Evolutionary conservation across 768 basidiomycete species (phyloP).

Genomic region (Tulasnella calospora): DNA sequence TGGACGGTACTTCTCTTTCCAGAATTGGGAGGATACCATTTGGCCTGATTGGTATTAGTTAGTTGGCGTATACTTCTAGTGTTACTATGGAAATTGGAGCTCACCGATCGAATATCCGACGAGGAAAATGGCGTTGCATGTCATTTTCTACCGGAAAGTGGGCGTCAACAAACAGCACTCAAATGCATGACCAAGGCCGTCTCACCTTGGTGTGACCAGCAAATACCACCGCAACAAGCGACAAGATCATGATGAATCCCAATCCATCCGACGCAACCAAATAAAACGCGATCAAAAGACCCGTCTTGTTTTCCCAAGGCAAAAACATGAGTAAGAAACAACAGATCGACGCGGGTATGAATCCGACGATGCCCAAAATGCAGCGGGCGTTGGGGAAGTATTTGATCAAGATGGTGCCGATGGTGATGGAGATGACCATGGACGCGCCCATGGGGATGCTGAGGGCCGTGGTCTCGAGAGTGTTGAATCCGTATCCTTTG

Average conservation of each 20-base stretch:
- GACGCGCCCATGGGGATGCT: slow-evolving; percentile 23
- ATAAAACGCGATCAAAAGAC: slow-evolving; percentile 21
- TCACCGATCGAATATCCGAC: slow-evolving; percentile 21
- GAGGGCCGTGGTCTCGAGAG: slow-evolving; percentile 25
- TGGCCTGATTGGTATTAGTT: neutral
- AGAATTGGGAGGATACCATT: slow-evolving; percentile 25
- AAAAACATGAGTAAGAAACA: slow-evolving; percentile 21
- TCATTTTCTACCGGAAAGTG: slow-evolving; percentile 15
- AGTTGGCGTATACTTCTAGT: neutral
- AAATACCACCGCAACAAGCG: slow-evolving; percentile 7
- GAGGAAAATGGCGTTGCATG: slow-evolving; percentile 25
- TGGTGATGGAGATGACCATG: slow-evolving; percentile 6
- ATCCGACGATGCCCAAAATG: slow-evolving; percentile 11
- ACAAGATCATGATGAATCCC: slow-evolving; percentile 17
- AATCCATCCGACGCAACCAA: neutral
- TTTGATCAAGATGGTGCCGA: neutral
- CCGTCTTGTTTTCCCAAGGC: slow-evolving; percentile 18
- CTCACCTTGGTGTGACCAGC: slow-evolving; percentile 25
- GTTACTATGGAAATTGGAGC: neutral
- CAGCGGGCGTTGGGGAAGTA: slow-evolving; percentile 15
- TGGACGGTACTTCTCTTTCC: slow-evolving; percentile 26
- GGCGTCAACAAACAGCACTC: no score
- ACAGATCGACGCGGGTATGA: neutral
- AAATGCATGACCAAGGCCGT: no score
- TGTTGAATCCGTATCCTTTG: slow-evolving; percentile 25